Evolutionary conservation across 345 rosid genomes (phyloP), one percentile per base, ranked within the genome.

Genomic region (Murraya koenigii): DNA sequence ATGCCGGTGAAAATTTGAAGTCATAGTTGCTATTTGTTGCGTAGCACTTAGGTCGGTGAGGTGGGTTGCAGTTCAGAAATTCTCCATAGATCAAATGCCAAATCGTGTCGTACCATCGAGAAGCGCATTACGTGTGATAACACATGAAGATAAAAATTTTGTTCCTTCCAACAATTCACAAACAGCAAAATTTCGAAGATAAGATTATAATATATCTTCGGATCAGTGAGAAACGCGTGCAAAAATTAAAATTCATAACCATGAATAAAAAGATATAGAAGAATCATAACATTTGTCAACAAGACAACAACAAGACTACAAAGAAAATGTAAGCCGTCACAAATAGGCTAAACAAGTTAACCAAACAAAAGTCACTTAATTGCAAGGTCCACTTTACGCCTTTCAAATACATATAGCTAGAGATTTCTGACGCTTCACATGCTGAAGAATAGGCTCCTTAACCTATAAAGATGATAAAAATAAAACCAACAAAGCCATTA

Each of bases 371-470:
- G 59, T 47, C n/a, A 28, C 26, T 22, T 15, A 9, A 36, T 49
- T 17, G 36, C 36, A 23, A 28, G 49, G 14, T 4, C 58, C 2
- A 33, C n/a, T 22, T 25, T 3, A 38, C 4, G 32, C 28, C 63
- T 63, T 73, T 86, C 83, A 87, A 75, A 49, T 83, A 56, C 82
- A 87, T 66, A 33, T 82, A 62, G 82, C 88, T 79, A 90, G 92
- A 73, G 97, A 87, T 87, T 82, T 94, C 87, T 85, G 97, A 77
- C 97, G 94, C 88, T 96, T 96, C 26, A 77, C 23, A 80, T 68
- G 65, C 89, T 91, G 94, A n/a, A 88, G 78, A 81, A 96, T 96
- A 20, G 98, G 99, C 75, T 96, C 98, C 88, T 91, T 94, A 58
- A 92, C 99, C 99, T 94, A 89, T 70, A 47, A 71, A 76, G 19